Percentiles rank a stretch among this genome's conserved stretches.
Evolutionary conservation across 2,329 filamentous ascomycete species (phyloP).

Genomic region (Penicillium frequentans): DNA sequence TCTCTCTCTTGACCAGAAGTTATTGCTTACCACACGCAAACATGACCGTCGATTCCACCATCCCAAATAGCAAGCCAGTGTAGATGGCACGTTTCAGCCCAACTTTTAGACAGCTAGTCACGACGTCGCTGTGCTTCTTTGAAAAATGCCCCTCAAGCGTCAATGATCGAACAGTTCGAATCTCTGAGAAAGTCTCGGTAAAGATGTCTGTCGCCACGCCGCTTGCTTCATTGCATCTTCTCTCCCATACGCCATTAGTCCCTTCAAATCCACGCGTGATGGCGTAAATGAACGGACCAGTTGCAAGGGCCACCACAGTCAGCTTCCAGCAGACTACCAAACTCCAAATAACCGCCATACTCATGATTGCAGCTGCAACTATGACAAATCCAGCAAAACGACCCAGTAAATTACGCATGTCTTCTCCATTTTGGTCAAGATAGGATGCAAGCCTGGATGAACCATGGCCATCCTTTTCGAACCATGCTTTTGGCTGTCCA

Average conservation of each 20-base stretch:
- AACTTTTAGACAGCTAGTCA: constrained; percentile 54
- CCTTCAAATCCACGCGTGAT: constrained; percentile 66
- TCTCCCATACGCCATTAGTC: constrained; percentile 72
- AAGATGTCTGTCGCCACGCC: constrained; percentile 63
- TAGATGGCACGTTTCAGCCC: constrained; percentile 67
- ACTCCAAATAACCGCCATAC: constrained; percentile 72
- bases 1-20: too few species aligned
- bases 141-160: constrained; percentile 72
- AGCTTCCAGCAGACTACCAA: constrained; percentile 75
- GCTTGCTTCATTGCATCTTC: constrained; percentile 62
- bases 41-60: constrained; percentile 71
- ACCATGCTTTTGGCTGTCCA: constrained; percentile 75
- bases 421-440: constrained; percentile 79
- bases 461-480: constrained; percentile 67
- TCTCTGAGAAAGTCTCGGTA: constrained; percentile 73
- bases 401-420: constrained; percentile 80
- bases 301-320: constrained; percentile 71
- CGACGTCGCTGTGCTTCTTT: constrained; percentile 59
- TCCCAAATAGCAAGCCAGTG: constrained; percentile 70
- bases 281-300: constrained; percentile 65
- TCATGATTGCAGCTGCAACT: constrained; percentile 65
- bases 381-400: constrained; percentile 72
- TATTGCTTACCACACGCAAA: constrained; percentile 59
- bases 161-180: constrained; percentile 74
- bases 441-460: constrained; percentile 65